Conservation (phyloP, 164 flowering plant genomes). For the Houttuynia cordata region DNA sequence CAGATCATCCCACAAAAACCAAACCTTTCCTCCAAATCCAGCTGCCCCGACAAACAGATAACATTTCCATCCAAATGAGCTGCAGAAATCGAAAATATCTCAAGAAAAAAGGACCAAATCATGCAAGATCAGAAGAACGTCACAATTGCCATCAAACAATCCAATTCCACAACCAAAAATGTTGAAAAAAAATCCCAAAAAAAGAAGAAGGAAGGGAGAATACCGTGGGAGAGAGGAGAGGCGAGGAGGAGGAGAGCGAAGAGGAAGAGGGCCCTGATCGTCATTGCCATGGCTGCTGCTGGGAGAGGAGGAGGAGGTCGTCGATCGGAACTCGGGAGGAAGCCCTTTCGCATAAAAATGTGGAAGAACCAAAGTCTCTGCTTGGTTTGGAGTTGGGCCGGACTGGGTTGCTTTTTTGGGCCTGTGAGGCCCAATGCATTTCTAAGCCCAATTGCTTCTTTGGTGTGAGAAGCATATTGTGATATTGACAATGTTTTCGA, state of each 20-base stretch:
- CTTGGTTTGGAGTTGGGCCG: too few species aligned
- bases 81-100: too few species aligned
- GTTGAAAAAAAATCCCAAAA: background rate
- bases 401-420: too few species aligned
- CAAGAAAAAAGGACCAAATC: too few species aligned
- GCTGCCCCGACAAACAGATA: background rate
- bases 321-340: background rate
- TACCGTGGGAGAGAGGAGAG: conserved; percentile 63
- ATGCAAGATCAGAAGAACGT: too few species aligned
- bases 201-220: background rate
- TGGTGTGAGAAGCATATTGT: too few species aligned
- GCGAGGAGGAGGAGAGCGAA: conserved; percentile 56
- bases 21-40: background rate
- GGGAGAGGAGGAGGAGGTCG: background rate
- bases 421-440: too few species aligned
- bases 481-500: too few species aligned
- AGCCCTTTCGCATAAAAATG: background rate
- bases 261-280: conserved; percentile 47
- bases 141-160: background rate
- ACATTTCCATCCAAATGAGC: too few species aligned
- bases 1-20: background rate
- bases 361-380: too few species aligned
- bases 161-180: background rate
- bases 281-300: conserved; percentile 5
- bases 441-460: too few species aligned